Evolutionary conservation across 495 filamentous ascomycete genomes (phyloP).

Genomic region (Cryomyces minteri): DNA sequence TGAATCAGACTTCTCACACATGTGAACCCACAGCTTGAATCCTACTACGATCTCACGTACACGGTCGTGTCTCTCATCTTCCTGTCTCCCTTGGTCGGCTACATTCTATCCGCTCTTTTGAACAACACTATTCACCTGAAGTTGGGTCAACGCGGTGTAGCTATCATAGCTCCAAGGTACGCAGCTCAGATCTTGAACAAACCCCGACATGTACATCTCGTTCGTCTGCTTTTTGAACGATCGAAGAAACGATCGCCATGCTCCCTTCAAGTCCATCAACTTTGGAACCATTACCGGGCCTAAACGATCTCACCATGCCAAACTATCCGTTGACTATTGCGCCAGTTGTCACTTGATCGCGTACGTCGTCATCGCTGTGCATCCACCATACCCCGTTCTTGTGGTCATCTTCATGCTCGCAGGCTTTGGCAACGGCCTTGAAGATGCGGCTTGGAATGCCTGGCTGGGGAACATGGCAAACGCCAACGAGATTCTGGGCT

Average conservation of each 20-base stretch:
- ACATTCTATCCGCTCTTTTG: slow-evolving; percentile 35
- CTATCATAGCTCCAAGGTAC: slow-evolving; percentile 35
- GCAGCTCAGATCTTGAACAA: no score
- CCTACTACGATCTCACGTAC: slow-evolving; percentile 38
- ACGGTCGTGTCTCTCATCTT: slow-evolving; percentile 44
- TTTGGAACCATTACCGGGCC: no score
- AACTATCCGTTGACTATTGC: no score
- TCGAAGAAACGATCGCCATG: no score
- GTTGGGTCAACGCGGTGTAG: slow-evolving; percentile 59
- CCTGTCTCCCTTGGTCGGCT: slow-evolving; percentile 40
- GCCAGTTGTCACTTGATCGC: slow-evolving; percentile 39
- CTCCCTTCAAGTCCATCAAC: no score
- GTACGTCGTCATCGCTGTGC: slow-evolving; percentile 37
- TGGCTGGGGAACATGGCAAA: slow-evolving; percentile 47
- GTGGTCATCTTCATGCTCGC: slow-evolving; percentile 38
- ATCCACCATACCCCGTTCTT: slow-evolving; percentile 41
- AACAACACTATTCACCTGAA: slow-evolving; percentile 37
- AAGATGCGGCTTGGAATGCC: slow-evolving; percentile 46
- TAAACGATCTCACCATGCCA: no score
- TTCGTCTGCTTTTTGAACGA: no score
- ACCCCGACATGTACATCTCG: no score
- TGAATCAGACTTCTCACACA: slow-evolving; percentile 2
- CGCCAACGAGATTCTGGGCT: slow-evolving; percentile 36
- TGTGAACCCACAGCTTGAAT: slow-evolving; percentile 29
- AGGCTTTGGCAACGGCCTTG: slow-evolving; percentile 44